phyloP scores from a whole-genome alignment of 2,329 filamentous ascomycete species.

The Fusarium graminum region DNA sequence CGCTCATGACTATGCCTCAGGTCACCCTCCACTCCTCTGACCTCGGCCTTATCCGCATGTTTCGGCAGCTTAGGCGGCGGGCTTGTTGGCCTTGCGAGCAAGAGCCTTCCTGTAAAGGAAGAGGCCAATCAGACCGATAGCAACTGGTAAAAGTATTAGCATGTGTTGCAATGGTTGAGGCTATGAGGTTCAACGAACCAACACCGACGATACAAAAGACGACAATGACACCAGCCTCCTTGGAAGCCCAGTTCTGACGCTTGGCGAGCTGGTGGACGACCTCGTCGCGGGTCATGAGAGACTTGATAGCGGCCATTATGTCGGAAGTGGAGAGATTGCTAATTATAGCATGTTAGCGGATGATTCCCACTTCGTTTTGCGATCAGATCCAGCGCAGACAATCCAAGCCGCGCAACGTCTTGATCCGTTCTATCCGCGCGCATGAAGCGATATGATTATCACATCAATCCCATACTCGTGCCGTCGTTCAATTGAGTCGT shows the following conservation, averaged over 20 bases:
- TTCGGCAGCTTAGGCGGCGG: conserved; percentile 43
- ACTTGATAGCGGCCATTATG: conserved; percentile 60
- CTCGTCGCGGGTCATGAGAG: conserved; percentile 55
- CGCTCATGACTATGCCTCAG: conserved; percentile 41
- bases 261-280: conserved; percentile 56
- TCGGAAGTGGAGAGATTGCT: conserved; percentile 49
- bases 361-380: conserved; percentile 1
- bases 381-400: background rate
- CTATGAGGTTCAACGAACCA: conserved; percentile 49
- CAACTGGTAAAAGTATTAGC: conserved; percentile 50
- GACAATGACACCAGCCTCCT: conserved; percentile 58
- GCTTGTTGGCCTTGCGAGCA: conserved; percentile 54
- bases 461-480: conserved; percentile 22
- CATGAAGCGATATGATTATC: conserved; percentile 24
- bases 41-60: conserved; percentile 23
- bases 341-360: conserved; percentile 22
- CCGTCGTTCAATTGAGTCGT: conserved; percentile 29
- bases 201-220: conserved; percentile 60
- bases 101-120: conserved; percentile 52
- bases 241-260: conserved; percentile 58
- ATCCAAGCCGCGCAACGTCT: background rate
- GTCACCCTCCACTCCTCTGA: conserved; percentile 44
- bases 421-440: conserved; percentile 11
- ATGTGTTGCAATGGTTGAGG: background rate
- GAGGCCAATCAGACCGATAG: conserved; percentile 50